Percentiles rank a stretch among this genome's conserved stretches.
Evolutionary conservation across 2,329 filamentous ascomycete genomes (phyloP).

Genomic region (Hypoxylon sp.): DNA sequence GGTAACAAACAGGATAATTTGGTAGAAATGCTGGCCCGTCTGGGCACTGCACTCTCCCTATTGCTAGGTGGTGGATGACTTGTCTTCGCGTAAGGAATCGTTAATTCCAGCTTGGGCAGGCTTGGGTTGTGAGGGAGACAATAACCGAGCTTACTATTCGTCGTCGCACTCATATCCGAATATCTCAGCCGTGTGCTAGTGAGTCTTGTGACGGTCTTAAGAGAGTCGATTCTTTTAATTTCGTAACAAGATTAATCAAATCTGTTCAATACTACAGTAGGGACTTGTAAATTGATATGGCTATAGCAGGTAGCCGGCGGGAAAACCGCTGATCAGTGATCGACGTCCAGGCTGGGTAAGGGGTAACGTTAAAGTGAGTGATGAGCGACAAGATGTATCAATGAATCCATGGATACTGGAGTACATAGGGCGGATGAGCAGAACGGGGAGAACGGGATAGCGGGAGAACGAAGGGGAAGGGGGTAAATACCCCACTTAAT

Average conservation of each 20-base stretch:
- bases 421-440: constrained; percentile 12
- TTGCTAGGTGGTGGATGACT: constrained; percentile 21
- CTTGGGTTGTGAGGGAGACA: constrained; percentile 29
- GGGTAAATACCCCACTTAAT: neutral
- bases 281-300: constrained; percentile 27
- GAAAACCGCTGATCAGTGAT: constrained; percentile 40
- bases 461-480: constrained; percentile 9
- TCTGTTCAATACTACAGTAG: constrained; percentile 31
- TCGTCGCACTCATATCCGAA: constrained; percentile 30
- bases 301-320: constrained; percentile 22
- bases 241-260: constrained; percentile 43
- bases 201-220: constrained; percentile 18
- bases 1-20: constrained; percentile 42
- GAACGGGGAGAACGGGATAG: constrained; percentile 26
- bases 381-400: constrained; percentile 1
- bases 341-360: constrained; percentile 38
- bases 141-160: constrained; percentile 46
- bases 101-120: constrained; percentile 25
- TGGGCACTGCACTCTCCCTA: constrained; percentile 35
- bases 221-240: constrained; percentile 34
- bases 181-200: constrained; percentile 31
- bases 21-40: constrained; percentile 38
- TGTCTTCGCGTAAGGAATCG: constrained; percentile 14
- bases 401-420: neutral
- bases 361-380: constrained; percentile 32